Conservation (phyloP, 1,284 basidiomycete genomes). For the Chiua sp. region DNA sequence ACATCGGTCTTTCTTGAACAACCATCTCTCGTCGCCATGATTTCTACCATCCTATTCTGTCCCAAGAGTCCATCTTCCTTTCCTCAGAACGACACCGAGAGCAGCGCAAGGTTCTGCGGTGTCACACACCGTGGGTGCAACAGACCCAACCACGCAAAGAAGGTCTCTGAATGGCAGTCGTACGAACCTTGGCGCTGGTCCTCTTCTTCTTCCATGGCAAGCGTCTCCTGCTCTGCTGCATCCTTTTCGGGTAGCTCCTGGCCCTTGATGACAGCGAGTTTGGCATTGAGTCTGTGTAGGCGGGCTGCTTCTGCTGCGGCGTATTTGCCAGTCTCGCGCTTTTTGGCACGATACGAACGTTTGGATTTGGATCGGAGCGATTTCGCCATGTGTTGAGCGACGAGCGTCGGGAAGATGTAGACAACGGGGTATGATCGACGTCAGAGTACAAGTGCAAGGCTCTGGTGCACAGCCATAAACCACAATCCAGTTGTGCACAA, state of each 20-base stretch:
- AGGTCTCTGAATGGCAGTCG: slow-evolving; percentile 36
- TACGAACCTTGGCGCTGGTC: slow-evolving; percentile 66
- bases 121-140: slow-evolving; percentile 60
- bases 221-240: slow-evolving; percentile 36
- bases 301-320: slow-evolving; percentile 87
- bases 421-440: too few species aligned
- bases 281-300: slow-evolving; percentile 75
- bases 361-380: slow-evolving; percentile 91
- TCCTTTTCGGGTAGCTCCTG: slow-evolving; percentile 45
- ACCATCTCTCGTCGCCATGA: slow-evolving; percentile 1
- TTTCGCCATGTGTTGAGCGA: slow-evolving; percentile 79
- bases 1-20: slow-evolving; percentile 7
- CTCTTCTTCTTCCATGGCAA: slow-evolving; percentile 36
- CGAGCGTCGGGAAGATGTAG: too few species aligned
- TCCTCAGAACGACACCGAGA: slow-evolving; percentile 1
- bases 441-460: too few species aligned
- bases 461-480: slow-evolving; percentile 21
- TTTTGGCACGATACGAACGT: slow-evolving; percentile 83
- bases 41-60: neutral
- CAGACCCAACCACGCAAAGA: slow-evolving; percentile 38
- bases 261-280: slow-evolving; percentile 61
- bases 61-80: neutral
- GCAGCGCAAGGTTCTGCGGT: slow-evolving; percentile 55
- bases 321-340: slow-evolving; percentile 85
- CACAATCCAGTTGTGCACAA: too few species aligned